Percentiles rank a stretch among this genome's conserved stretches.
These are phyloP conservation scores for Solanum megistacrolobum DNA, from an alignment of 257 asterid genomes.

Conservation along the genomic window DNA sequence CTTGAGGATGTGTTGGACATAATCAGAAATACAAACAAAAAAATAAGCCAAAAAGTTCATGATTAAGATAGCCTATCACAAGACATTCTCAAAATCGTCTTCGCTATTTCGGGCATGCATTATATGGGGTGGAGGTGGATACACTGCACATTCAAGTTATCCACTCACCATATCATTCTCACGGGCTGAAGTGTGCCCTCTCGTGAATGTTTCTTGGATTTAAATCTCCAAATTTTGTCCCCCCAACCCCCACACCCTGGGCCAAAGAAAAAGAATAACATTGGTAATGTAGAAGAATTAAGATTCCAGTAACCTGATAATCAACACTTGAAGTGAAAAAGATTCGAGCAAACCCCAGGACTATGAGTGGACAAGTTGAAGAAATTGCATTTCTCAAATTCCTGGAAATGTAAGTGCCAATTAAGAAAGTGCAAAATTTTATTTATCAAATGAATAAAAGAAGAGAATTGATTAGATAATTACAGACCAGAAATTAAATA, in stretches of 20 bases:
- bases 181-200: not conserved
- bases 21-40: not conserved
- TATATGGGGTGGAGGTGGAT: not conserved
- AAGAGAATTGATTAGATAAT: not conserved
- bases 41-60: not conserved
- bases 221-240: not conserved
- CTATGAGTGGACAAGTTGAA: constrained; percentile 65
- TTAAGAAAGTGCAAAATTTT: not conserved
- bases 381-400: constrained; percentile 35
- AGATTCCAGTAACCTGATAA: constrained; percentile 51
- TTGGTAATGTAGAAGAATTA: not conserved
- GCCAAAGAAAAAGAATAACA: not conserved
- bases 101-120: not conserved
- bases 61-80: not conserved
- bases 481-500: not conserved
- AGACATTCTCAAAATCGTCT: not conserved
- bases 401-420: constrained; percentile 26
- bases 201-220: not conserved
- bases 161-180: not conserved
- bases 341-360: constrained; percentile 84
- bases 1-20: not conserved
- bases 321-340: constrained; percentile 67
- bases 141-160: not conserved
- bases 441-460: not conserved
- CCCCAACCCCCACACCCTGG: not conserved